Base-by-base conservation (phyloP, 331 rosid genomes). In the Rosa hybrid region DNA sequence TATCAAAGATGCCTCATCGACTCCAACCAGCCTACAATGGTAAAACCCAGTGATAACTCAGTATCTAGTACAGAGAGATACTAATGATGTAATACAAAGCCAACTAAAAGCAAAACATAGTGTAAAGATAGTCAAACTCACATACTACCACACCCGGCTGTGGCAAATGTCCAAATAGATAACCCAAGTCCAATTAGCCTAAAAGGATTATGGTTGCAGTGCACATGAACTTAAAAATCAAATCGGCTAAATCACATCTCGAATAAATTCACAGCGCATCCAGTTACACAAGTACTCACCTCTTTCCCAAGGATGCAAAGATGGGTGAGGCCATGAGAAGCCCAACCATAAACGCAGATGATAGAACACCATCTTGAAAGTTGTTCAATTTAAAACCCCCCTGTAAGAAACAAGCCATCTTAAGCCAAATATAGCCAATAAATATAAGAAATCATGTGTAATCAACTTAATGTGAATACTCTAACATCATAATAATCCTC, bases 1-100 rank as follows among this genome's bases (percentile, higher is more conserved):
- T 71, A 95, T 90, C 83, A 95, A 95, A 83, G 99, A 95, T 78
- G 99, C 99, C 89, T 95, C 99, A 41, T 98, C 99, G 48, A 95
- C 97, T 78, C 99, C 99, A 49, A 95, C 98, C 62, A 95, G 87
- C 99, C 99, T 95, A 88, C 45, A 77, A 78, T 69, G 78, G 71
- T 39, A 83, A 72, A 68, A 72, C 10, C 12, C 74, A 69, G 51
- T 77, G 74, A 72, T 60, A 74, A 82, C 62, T 80, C 68, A 78
- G 17, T 49, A 62, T 80, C 50, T 51, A 75, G 74, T 38, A 72
- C 76, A 27, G 75, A 48, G 76, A 83, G 79, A 65, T 76, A 71
- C 46, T 8, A 64, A 74, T 65, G 8, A 2, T 49, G 69, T 12
- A 68, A 59, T 57, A 57, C 13, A 72, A 51, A 67, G 54, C 7